Evolutionary conservation across 176 grass and related monocot species (phyloP).

Genomic region (Paspalum notatum): DNA sequence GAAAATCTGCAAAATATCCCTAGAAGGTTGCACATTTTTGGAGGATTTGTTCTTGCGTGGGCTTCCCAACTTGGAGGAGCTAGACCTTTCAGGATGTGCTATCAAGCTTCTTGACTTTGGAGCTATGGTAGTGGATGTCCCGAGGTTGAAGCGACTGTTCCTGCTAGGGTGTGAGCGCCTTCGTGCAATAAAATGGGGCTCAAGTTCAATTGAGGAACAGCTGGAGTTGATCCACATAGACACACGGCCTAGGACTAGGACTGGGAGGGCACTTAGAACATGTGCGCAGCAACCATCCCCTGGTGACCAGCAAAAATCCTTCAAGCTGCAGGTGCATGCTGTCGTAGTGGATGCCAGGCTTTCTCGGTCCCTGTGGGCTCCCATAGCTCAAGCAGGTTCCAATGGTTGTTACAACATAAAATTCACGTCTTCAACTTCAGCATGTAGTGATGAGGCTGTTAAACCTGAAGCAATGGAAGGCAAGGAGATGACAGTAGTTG

Average conservation of each 20-base stretch:
- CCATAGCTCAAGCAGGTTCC: background rate
- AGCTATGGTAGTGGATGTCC: background rate
- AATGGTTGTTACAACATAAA: too few species aligned
- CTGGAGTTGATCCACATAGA: too few species aligned
- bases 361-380: background rate
- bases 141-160: background rate
- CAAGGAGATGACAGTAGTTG: too few species aligned
- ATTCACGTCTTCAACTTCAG: too few species aligned
- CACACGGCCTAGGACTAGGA: too few species aligned
- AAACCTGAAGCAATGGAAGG: too few species aligned
- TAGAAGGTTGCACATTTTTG: background rate
- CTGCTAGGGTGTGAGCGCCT: background rate
- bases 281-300: too few species aligned
- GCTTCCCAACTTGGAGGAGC: background rate
- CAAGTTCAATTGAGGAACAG: background rate
- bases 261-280: too few species aligned
- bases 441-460: too few species aligned
- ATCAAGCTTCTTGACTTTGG: constrained; percentile 11
- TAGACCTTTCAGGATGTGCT: constrained; percentile 10
- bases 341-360: too few species aligned
- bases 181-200: background rate
- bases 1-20: background rate
- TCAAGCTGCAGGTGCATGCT: too few species aligned
- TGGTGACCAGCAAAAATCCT: too few species aligned
- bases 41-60: background rate